Percentiles rank a stretch among this genome's conserved stretches.
Conservation (phyloP, 495 filamentous ascomycete genomes). For the Aspergillus conjunctus region DNA sequence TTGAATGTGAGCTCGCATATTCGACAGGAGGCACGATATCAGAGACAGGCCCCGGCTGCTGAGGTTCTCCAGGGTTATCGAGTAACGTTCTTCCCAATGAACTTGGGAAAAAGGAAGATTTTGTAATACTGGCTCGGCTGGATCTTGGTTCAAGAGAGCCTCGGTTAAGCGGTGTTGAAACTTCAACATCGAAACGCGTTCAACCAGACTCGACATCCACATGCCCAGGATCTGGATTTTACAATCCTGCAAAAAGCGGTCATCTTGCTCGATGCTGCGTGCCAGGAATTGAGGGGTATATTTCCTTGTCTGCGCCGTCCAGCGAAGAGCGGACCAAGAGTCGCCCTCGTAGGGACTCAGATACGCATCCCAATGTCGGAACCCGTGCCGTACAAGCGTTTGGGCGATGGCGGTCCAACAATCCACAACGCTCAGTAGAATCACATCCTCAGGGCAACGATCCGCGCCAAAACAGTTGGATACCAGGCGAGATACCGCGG, state of each 20-base stretch:
- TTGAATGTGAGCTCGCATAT: conserved; percentile 62
- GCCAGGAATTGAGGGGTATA: conserved; percentile 65
- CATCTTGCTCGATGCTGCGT: conserved; percentile 54
- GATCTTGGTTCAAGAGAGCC: conserved; percentile 54
- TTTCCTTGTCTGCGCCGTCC: conserved; percentile 65
- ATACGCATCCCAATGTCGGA: conserved; percentile 60
- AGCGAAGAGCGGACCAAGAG: conserved; percentile 63
- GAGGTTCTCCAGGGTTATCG: conserved; percentile 58
- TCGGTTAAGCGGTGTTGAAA: conserved; percentile 66
- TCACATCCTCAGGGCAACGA: conserved; percentile 54
- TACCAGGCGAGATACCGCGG: conserved; percentile 57
- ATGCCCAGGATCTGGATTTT: conserved; percentile 52
- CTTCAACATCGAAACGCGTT: conserved; percentile 65
- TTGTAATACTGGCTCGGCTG: conserved; percentile 51
- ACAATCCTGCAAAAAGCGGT: conserved; percentile 44
- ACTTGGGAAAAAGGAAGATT: conserved; percentile 65
- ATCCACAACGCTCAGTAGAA: conserved; percentile 57
- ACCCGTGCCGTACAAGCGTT: conserved; percentile 46
- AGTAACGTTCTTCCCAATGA: conserved; percentile 39
- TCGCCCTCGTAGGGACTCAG: conserved; percentile 56
- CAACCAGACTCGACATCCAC: conserved; percentile 65
- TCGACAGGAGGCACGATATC: conserved; percentile 63
- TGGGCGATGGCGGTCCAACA: conserved; percentile 62
- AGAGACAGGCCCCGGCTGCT: conserved; percentile 58
- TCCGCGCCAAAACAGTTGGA: conserved; percentile 74